Evolutionary conservation across 306 rosid species (phyloP), one percentile per base, ranked within the genome.

Genomic region (Pachyrhizus erosus): DNA sequence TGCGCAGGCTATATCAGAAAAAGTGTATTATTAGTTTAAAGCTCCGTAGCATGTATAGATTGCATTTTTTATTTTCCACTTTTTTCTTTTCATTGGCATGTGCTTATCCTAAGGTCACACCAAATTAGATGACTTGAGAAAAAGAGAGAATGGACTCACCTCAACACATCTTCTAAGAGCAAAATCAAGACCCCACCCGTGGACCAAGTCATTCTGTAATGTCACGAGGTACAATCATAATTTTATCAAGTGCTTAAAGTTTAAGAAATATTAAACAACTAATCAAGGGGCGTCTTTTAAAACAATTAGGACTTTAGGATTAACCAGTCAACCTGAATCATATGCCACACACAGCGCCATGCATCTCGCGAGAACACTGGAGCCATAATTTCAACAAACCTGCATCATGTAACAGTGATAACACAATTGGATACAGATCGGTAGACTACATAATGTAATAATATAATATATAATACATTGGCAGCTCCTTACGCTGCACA

Each of bases 111-210:
- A 73, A 37, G 78, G 57, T 68, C 69, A 55, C 17, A 14, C 15
- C 1, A 70, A 46, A 23, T 70, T 20, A 51, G 70, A 73, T 23
- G 69, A 69, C 7, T 33, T 17, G 55, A 55, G 4, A 61, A 77
- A 54, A 18, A 18, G 42, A 13, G 48, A 24, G 75, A 77, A 73
- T 14, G 78, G 67, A 88, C 87, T 84, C 70, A 91, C 99, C 90
- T 96, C 96, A 7, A 96, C 99, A 79, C 99, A 96, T 89, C 88
- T 93, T 88, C 98, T 88, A 43, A 96, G 89, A 79, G 99, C 94
- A 89, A 96, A 93, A 83, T 96, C 99, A 80, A 96, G 99, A 72
- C 99, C 99, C 99, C 98, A 96, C 8, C 99, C 99, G 31, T 96
- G 99, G 80, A 96, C 90, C 88, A 96, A 91, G 90, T 96, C 99